These are phyloP conservation scores for Grosmannia serpens DNA, from an alignment of 2,329 filamentous ascomycete genomes.

Conservation along the genomic window DNA sequence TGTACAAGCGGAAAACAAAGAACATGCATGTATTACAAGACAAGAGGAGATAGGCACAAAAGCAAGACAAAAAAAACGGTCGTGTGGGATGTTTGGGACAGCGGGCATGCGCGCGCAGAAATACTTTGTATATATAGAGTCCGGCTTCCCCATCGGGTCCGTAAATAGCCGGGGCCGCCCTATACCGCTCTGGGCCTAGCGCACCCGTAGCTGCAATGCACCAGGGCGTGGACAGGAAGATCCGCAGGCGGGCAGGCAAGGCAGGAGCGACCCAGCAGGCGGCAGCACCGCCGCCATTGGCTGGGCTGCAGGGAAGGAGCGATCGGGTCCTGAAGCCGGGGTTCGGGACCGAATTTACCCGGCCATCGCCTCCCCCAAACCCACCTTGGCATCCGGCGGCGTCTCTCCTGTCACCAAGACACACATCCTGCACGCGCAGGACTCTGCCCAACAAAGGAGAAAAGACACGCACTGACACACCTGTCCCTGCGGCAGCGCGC, in stretches of 20 bases:
- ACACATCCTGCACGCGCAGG: neutral
- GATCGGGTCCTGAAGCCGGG: neutral
- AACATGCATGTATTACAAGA: neutral
- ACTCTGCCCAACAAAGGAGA: neutral
- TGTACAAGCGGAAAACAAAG: neutral
- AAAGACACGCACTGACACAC: neutral
- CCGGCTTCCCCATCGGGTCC: constrained; percentile 18
- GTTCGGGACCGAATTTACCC: constrained; percentile 11
- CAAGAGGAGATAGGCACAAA: neutral
- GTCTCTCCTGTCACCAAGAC: neutral
- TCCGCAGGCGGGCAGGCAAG: neutral
- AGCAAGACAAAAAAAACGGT: constrained; percentile 1
- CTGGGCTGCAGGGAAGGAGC: no score
- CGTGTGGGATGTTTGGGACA: neutral
- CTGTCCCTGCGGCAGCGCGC: neutral
- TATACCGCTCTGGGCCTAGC: constrained; percentile 3
- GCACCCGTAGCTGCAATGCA: constrained; percentile 1
- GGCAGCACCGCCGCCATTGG: neutral
- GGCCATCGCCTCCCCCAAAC: neutral
- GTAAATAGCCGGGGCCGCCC: constrained; percentile 5
- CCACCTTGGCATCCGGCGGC: neutral
- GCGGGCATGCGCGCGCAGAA: neutral
- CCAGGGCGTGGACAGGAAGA: neutral
- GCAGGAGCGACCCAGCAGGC: neutral
- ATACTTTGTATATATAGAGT: neutral